These are phyloP conservation scores for Aspergillus spinulosporus DNA, from an alignment of 2,329 filamentous ascomycete species.

Conservation along the genomic window DNA sequence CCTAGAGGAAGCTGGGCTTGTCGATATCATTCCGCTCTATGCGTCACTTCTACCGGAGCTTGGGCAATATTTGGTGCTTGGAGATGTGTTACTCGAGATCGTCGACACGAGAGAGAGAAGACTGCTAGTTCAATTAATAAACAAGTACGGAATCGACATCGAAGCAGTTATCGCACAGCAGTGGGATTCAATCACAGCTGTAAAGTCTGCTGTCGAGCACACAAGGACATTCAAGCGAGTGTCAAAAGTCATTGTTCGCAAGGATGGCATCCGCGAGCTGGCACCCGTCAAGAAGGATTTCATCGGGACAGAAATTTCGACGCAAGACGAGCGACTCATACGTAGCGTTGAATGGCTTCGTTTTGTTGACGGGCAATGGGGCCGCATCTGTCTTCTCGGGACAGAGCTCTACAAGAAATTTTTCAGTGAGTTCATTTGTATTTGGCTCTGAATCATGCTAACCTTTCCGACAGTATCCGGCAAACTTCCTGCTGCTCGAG, in stretches of 20 bases:
- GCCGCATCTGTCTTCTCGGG: conserved; percentile 67
- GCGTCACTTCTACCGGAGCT: conserved; percentile 71
- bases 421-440: conserved; percentile 64
- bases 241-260: conserved; percentile 53
- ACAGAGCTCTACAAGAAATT: conserved; percentile 79
- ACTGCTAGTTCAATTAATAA: conserved; percentile 71
- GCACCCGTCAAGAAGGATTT: conserved; percentile 70
- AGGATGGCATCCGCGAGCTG: conserved; percentile 52
- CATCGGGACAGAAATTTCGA: conserved; percentile 62
- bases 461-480: conserved; percentile 27
- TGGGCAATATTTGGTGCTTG: conserved; percentile 69
- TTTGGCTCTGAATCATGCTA: conserved; percentile 11
- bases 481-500: conserved; percentile 56
- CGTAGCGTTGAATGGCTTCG: conserved; percentile 82
- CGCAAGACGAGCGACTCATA: conserved; percentile 71
- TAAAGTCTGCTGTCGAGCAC: conserved; percentile 37
- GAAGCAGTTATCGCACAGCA: conserved; percentile 72
- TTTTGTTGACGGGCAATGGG: conserved; percentile 70
- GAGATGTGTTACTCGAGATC: conserved; percentile 73
- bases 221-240: conserved; percentile 32
- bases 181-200: conserved; percentile 47
- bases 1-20: conserved; percentile 69
- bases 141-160: conserved; percentile 70
- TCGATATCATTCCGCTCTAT: conserved; percentile 82
- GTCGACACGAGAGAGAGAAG: conserved; percentile 64